Conservation (phyloP, 305 asterid genomes). For the Fraxinus xanthoxyloides region DNA sequence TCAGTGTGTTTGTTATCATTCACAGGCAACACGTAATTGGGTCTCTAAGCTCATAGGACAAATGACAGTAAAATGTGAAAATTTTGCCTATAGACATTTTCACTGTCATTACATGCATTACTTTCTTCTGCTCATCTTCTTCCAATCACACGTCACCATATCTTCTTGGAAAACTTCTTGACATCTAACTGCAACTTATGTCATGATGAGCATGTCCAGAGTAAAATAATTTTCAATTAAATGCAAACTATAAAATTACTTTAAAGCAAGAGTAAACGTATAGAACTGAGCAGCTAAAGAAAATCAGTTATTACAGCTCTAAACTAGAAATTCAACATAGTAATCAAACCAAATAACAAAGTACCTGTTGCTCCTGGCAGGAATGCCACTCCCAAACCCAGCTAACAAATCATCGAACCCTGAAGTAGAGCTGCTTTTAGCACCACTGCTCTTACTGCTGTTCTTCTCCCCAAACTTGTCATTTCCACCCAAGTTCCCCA, state of each 20-base stretch:
- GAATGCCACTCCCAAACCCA: conserved; percentile 55
- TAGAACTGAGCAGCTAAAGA: not conserved
- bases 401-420: conserved; percentile 73
- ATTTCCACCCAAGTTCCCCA: conserved; percentile 64
- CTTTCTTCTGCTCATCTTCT: not conserved
- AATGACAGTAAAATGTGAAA: not conserved
- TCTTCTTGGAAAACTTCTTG: not conserved
- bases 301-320: conserved; percentile 1
- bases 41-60: not conserved
- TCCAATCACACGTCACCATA: not conserved
- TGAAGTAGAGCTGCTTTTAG: conserved; percentile 39
- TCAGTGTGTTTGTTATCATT: not conserved
- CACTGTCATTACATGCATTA: not conserved
- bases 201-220: conserved; percentile 6
- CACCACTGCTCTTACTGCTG: conserved; percentile 25
- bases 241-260: not conserved
- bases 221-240: conserved; percentile 6
- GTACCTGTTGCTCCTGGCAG: conserved; percentile 66
- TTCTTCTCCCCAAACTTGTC: conserved; percentile 35
- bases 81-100: not conserved
- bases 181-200: not conserved
- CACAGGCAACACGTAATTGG: not conserved
- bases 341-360: not conserved
- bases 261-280: not conserved
- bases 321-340: conserved; percentile 8